A percentile compares a stretch with the other conserved stretches of the same genome.
phyloP scores from a whole-genome alignment of 2,329 filamentous ascomycete genomes.

The Hypoxylon sp. region DNA sequence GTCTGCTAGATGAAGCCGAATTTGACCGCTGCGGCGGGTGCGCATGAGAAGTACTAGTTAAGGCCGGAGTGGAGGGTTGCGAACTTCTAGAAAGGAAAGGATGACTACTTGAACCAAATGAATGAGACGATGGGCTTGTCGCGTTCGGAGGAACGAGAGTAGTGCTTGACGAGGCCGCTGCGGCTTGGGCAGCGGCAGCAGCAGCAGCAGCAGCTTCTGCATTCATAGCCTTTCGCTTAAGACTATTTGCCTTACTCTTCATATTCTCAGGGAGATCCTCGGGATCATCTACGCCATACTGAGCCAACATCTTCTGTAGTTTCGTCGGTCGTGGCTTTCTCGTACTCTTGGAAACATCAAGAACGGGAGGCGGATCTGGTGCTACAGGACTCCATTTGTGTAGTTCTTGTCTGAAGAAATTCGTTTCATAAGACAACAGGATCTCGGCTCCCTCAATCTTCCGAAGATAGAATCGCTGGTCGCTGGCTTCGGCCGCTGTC shows the following conservation, averaged over 20 bases:
- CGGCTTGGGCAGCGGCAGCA: constrained; percentile 52
- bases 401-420: constrained; percentile 95
- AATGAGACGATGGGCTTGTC: constrained; percentile 56
- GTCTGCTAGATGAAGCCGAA: constrained; percentile 55
- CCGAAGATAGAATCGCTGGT: constrained; percentile 92
- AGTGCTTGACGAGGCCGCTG: constrained; percentile 40
- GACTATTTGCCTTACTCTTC: constrained; percentile 80
- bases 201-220: constrained; percentile 67
- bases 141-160: constrained; percentile 49
- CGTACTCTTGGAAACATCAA: constrained; percentile 90
- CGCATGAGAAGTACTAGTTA: constrained; percentile 54
- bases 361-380: constrained; percentile 84
- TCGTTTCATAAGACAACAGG: constrained; percentile 91
- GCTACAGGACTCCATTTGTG: constrained; percentile 96
- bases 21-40: constrained; percentile 55
- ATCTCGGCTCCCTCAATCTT: constrained; percentile 99
- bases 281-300: constrained; percentile 89
- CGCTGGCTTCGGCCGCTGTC: constrained; percentile 88
- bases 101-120: constrained; percentile 53
- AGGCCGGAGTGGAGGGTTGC: constrained; percentile 57
- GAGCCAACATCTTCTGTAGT: constrained; percentile 92
- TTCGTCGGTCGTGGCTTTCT: constrained; percentile 97
- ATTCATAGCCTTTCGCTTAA: constrained; percentile 79
- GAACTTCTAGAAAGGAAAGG: constrained; percentile 56
- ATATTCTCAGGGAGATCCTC: constrained; percentile 90